Percentiles rank a stretch among this genome's conserved stretches.
phyloP scores from a whole-genome alignment of 768 basidiomycete genomes.

The Steccherinum ochraceum region DNA sequence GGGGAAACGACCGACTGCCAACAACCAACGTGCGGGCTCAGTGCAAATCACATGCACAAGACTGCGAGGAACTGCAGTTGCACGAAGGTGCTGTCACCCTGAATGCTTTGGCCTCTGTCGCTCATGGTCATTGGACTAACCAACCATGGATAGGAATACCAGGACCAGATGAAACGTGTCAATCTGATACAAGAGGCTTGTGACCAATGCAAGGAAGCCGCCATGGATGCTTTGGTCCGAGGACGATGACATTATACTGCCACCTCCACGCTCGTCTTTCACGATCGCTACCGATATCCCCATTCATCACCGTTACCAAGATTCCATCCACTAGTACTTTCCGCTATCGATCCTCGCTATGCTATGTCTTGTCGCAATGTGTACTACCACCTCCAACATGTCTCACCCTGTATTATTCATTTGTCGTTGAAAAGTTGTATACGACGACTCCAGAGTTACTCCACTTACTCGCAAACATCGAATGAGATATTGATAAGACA shows the following conservation, averaged over 20 bases:
- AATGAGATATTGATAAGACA: no score
- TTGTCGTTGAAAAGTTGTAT: not conserved
- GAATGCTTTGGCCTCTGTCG: not conserved
- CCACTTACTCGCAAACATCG: no score
- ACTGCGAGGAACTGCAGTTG: conserved; percentile 55
- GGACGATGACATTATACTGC: conserved; percentile 9
- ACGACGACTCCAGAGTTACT: no score
- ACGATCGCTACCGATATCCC: not conserved
- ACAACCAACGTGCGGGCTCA: conserved; percentile 42
- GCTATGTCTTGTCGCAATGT: not conserved
- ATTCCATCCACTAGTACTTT: not conserved
- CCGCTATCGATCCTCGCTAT: not conserved
- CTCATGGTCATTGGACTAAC: no score
- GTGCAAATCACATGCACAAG: conserved; percentile 53
- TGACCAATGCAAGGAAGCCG: conserved; percentile 40
- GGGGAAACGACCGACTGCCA: conserved; percentile 54
- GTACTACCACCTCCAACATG: not conserved
- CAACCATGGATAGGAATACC: conserved; percentile 20
- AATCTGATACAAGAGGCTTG: conserved; percentile 65
- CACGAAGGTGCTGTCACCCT: conserved; percentile 26
- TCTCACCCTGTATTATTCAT: not conserved
- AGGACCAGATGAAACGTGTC: conserved; percentile 48
- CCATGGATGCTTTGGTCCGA: conserved; percentile 11
- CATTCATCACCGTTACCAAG: not conserved
- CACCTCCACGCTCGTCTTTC: not conserved